phyloP scores from a whole-genome alignment of 768 basidiomycete genomes.

The Lentinula sp. region DNA sequence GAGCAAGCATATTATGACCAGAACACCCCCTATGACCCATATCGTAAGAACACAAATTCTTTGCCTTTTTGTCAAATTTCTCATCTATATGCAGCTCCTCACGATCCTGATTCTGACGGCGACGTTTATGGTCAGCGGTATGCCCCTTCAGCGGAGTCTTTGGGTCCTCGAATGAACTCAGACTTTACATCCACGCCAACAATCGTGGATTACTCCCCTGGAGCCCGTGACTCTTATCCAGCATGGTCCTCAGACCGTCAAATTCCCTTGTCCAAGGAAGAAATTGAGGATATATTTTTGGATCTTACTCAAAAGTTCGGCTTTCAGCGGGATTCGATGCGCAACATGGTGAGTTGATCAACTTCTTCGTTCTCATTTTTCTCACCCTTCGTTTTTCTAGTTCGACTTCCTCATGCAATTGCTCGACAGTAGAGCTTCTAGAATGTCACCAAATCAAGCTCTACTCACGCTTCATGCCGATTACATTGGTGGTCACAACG shows the following conservation, averaged over 20 bases:
- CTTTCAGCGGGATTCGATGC: slow-evolving; percentile 92
- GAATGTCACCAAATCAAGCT: slow-evolving; percentile 96
- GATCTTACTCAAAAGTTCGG: slow-evolving; percentile 99
- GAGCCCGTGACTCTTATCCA: slow-evolving; percentile 80
- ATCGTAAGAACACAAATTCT: slow-evolving; percentile 35
- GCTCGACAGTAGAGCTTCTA: slow-evolving; percentile 91
- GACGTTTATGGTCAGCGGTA: slow-evolving; percentile 65
- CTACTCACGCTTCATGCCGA: slow-evolving; percentile 94
- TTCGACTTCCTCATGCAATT: slow-evolving; percentile 99
- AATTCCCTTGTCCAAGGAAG: slow-evolving; percentile 98
- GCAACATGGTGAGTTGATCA: slow-evolving; percentile 75
- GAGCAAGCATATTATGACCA: slow-evolving; percentile 66
- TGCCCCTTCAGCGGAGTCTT: slow-evolving; percentile 70
- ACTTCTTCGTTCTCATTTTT: background rate
- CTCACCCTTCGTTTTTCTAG: slow-evolving; percentile 27
- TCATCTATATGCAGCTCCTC: slow-evolving; percentile 44
- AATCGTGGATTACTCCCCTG: slow-evolving; percentile 57
- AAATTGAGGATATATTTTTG: slow-evolving; percentile 97
- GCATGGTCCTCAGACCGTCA: slow-evolving; percentile 91
- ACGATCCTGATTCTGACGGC: slow-evolving; percentile 82
- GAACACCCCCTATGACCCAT: slow-evolving; percentile 54
- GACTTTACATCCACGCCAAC: slow-evolving; percentile 74
- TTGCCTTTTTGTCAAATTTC: slow-evolving; percentile 11
- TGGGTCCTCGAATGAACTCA: slow-evolving; percentile 55
- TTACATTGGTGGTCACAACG: slow-evolving; percentile 97